A percentile compares a stretch with the other conserved stretches of the same genome.
Conservation (phyloP, 225 moss, liverwort and hornwort genomes). For the Neckera pumila region DNA sequence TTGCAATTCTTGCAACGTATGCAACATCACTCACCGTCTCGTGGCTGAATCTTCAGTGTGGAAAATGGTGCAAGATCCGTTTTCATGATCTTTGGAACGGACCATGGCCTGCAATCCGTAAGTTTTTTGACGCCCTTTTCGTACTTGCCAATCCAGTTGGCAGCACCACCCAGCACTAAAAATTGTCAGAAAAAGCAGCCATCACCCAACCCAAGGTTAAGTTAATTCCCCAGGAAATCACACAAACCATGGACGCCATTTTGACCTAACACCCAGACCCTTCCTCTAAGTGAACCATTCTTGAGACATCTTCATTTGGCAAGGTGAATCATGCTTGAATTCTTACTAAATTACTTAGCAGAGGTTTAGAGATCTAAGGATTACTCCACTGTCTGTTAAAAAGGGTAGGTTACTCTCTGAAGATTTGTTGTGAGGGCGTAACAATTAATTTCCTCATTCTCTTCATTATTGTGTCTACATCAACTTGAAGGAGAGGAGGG, state of each 20-base stretch:
- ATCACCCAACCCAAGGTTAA: conserved; percentile 7
- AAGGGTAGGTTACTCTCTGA: not conserved
- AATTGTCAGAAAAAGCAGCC: conserved; percentile 4
- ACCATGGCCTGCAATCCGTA: conserved; percentile 20
- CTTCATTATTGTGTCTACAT: not conserved
- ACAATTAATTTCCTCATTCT: not conserved
- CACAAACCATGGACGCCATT: not conserved
- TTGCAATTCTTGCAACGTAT: not conserved
- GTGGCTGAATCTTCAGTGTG: conserved; percentile 26
- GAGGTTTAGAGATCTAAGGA: not conserved
- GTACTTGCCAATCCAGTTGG: conserved; percentile 38
- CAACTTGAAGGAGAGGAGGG: not conserved
- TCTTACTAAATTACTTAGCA: not conserved
- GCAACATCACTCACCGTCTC: not conserved
- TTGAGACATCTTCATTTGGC: not conserved
- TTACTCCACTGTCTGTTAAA: not conserved
- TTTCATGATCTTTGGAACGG: not conserved
- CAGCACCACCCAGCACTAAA: conserved; percentile 23
- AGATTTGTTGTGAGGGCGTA: not conserved
- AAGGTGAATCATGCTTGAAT: not conserved
- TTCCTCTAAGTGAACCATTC: not conserved
- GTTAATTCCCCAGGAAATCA: not conserved
- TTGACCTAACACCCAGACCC: not conserved
- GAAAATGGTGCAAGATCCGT: conserved; percentile 29
- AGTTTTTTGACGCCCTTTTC: conserved; percentile 15